Conservation (phyloP, 257 asterid species). For the Solanum neorickii region DNA sequence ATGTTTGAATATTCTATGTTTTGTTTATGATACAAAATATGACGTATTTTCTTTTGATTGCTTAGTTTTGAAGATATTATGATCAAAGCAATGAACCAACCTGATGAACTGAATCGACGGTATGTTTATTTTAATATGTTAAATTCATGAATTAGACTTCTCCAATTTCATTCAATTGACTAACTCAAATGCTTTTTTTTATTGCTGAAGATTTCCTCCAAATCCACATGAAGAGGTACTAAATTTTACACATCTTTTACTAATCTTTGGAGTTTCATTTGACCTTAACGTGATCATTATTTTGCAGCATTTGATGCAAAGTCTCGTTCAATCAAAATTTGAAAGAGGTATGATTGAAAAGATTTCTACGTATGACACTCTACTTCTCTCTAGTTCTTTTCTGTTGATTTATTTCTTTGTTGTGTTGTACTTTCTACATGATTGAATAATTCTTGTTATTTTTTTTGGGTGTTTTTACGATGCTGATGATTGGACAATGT, state of each 20-base stretch:
- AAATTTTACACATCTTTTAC: not conserved
- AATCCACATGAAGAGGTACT: conserved; percentile 34
- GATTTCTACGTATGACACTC: conserved; percentile 20
- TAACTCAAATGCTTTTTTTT: not conserved
- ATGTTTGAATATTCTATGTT: not conserved
- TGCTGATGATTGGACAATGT: too few relatives aligned
- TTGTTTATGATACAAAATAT: not conserved
- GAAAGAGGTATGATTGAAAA: conserved; percentile 51
- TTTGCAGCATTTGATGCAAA: conserved; percentile 32
- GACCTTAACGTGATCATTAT: not conserved
- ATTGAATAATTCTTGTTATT: too few relatives aligned
- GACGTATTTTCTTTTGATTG: not conserved
- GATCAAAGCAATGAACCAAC: conserved; percentile 35
- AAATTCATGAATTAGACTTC: not conserved
- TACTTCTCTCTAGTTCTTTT: too few relatives aligned
- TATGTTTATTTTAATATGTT: not conserved
- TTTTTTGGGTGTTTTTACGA: too few relatives aligned
- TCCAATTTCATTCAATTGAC: not conserved
- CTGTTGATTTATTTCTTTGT: too few relatives aligned
- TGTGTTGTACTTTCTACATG: too few relatives aligned
- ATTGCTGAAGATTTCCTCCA: conserved; percentile 23
- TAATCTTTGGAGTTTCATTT: not conserved
- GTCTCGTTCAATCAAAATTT: conserved; percentile 31
- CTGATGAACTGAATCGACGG: conserved; percentile 36
- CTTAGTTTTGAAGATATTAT: conserved; percentile 46